phyloP scores from a whole-genome alignment of 805 yeast species.

The Candida chauliodis region DNA sequence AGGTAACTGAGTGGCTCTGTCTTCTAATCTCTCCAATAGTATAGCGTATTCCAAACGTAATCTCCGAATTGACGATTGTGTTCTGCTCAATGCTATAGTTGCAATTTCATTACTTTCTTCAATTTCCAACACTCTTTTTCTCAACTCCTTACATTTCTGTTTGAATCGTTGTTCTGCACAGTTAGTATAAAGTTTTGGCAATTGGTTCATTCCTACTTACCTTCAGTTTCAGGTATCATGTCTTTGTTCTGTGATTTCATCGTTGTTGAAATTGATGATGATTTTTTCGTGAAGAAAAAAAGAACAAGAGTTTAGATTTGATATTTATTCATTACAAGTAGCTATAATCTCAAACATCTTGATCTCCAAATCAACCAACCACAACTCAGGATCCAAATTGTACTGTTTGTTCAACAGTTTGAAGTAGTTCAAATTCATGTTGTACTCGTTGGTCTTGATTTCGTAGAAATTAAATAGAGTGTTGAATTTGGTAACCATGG shows the following conservation, averaged over 20 bases:
- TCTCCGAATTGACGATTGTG: conserved; percentile 71
- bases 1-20: conserved; percentile 36
- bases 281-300: neutral
- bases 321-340: too few species aligned
- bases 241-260: conserved; percentile 18
- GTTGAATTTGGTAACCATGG: too few species aligned
- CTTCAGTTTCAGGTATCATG: conserved; percentile 37
- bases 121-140: conserved; percentile 63
- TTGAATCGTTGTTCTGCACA: conserved; percentile 39
- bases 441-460: too few species aligned
- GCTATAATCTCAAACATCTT: too few species aligned
- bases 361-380: too few species aligned
- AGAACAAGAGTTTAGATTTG: too few species aligned
- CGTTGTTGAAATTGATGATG: neutral
- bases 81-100: conserved; percentile 71
- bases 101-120: conserved; percentile 77
- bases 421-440: neutral
- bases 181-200: conserved; percentile 6
- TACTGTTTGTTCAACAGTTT: neutral
- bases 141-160: conserved; percentile 69
- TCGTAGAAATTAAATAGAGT: too few species aligned
- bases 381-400: neutral
- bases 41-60: conserved; percentile 80
- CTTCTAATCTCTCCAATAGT: conserved; percentile 75
- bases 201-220: conserved; percentile 21